A percentile compares a stretch with the other conserved stretches of the same genome.
These are phyloP conservation scores for Plasmodium falciparum DNA, from an alignment of 169 alveolate species.

Conservation along the genomic window DNA sequence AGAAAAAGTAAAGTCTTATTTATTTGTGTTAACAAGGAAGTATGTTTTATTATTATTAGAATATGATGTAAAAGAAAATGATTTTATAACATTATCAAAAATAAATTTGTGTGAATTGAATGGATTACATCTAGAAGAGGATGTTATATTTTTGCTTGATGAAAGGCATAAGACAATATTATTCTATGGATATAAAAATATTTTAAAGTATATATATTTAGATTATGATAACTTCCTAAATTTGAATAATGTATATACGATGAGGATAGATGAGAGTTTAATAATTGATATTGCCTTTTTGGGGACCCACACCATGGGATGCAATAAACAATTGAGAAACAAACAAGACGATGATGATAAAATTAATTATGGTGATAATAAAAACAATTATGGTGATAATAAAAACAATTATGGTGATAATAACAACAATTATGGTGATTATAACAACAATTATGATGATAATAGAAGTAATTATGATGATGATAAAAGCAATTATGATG, in stretches of 20 bases:
- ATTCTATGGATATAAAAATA: conserved; percentile 64
- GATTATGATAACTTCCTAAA: conserved; percentile 56
- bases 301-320: too few relatives aligned
- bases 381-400: not conserved
- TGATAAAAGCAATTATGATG: too few relatives aligned
- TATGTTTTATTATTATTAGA: conserved; percentile 40
- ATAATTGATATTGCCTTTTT: conserved; percentile 46
- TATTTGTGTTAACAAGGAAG: conserved; percentile 54
- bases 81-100: conserved; percentile 40
- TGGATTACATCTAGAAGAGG: conserved; percentile 42
- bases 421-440: not conserved
- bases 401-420: not conserved
- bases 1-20: conserved; percentile 53
- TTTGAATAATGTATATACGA: conserved; percentile 26
- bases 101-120: conserved; percentile 41
- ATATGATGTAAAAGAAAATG: conserved; percentile 33
- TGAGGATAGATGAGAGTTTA: conserved; percentile 60
- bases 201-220: conserved; percentile 51
- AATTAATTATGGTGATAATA: not conserved
- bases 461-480: not conserved
- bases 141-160: conserved; percentile 47
- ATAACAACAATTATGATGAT: not conserved
- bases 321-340: too few relatives aligned
- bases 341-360: too few relatives aligned
- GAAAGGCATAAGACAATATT: conserved; percentile 58